Conservation (phyloP, 768 basidiomycete species). For the Neoboletus magnificus region DNA sequence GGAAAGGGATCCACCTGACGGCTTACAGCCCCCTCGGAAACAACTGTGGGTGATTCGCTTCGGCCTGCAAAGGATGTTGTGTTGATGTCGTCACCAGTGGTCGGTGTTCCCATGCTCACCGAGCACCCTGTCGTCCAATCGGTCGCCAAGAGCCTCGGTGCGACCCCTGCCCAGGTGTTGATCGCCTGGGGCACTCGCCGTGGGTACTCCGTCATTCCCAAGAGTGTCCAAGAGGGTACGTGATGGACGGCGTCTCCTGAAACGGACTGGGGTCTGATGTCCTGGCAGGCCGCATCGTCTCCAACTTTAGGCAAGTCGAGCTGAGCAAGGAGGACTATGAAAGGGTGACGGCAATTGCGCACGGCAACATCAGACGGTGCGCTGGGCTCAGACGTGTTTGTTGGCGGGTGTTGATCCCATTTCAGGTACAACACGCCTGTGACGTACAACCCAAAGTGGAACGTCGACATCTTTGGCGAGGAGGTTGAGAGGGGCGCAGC, state of each 20-base stretch:
- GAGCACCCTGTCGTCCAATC: slow-evolving; percentile 60
- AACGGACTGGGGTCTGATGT: neutral
- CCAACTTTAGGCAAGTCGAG: slow-evolving; percentile 75
- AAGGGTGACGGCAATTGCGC: slow-evolving; percentile 40
- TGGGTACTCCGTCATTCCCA: slow-evolving; percentile 82
- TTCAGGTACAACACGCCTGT: slow-evolving; percentile 56
- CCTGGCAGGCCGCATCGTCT: slow-evolving; percentile 53
- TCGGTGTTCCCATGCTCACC: slow-evolving; percentile 62
- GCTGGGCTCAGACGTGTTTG: neutral
- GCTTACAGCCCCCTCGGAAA: slow-evolving; percentile 77
- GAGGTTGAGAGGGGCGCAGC: slow-evolving; percentile 45
- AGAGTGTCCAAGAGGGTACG: slow-evolving; percentile 64
- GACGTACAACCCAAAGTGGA: slow-evolving; percentile 60
- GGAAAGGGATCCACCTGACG: slow-evolving; percentile 68
- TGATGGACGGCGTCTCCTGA: neutral
- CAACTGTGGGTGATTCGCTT: slow-evolving; percentile 50
- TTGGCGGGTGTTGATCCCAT: neutral
- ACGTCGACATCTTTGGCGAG: slow-evolving; percentile 70
- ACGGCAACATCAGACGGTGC: slow-evolving; percentile 35
- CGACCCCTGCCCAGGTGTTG: slow-evolving; percentile 76
- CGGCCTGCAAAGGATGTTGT: neutral
- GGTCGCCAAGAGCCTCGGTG: slow-evolving; percentile 60
- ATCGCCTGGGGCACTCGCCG: slow-evolving; percentile 76
- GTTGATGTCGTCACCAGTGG: slow-evolving; percentile 36
- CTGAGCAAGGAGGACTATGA: slow-evolving; percentile 67